Percentiles rank a stretch among this genome's conserved stretches.
Conservation (phyloP, 2,329 filamentous ascomycete genomes). For the Diaporthe vaccinii region DNA sequence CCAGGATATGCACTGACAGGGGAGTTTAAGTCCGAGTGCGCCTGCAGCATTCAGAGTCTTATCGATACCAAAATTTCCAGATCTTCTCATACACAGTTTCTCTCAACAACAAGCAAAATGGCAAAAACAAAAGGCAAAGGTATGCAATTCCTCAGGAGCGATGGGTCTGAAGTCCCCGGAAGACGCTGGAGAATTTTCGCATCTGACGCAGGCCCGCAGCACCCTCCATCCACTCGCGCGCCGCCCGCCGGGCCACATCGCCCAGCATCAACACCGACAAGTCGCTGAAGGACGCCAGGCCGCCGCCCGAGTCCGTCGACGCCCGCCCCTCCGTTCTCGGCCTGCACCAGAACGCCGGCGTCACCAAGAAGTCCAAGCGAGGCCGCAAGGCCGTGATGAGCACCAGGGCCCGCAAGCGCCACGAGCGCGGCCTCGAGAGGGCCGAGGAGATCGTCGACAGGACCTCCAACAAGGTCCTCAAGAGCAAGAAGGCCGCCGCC, state of each 20-base stretch:
- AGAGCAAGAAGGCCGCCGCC: conserved; percentile 64
- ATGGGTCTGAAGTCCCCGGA: too few species aligned
- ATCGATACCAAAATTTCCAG: conserved; percentile 38
- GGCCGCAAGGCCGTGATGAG: conserved; percentile 68
- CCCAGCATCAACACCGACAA: conserved; percentile 80
- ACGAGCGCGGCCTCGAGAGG: conserved; percentile 70
- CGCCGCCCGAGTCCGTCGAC: conserved; percentile 62
- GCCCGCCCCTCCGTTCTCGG: conserved; percentile 76
- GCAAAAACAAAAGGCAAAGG: conserved; percentile 40
- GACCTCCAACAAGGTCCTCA: conserved; percentile 67
- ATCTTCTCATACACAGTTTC: neutral
- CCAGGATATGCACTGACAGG: neutral
- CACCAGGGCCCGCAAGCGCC: conserved; percentile 66
- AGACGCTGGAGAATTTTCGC: neutral
- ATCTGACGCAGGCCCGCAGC: conserved; percentile 55
- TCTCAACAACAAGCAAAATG: conserved; percentile 28
- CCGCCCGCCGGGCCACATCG: conserved; percentile 79
- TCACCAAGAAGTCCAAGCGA: conserved; percentile 75
- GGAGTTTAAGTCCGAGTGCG: neutral
- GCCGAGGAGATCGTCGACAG: conserved; percentile 72
- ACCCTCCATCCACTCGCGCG: conserved; percentile 78
- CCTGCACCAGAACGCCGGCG: conserved; percentile 75
- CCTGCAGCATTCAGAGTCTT: conserved; percentile 12
- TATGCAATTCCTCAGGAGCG: neutral
- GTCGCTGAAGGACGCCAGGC: conserved; percentile 72